Evolutionary conservation across 345 rosid species (phyloP), one percentile per base, ranked within the genome.

Genomic region (Turritis glabra): DNA sequence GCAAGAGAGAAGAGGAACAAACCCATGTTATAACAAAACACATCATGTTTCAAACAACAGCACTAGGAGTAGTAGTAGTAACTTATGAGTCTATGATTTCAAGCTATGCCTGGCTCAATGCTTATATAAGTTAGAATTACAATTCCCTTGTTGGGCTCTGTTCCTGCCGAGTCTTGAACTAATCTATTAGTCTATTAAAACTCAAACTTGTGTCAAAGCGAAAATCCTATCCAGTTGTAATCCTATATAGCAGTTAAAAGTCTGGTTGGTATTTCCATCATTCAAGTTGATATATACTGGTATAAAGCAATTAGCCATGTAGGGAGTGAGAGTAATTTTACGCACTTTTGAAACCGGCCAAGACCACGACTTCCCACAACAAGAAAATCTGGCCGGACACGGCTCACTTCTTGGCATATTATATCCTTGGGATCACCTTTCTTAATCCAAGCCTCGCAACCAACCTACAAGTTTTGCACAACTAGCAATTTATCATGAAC

Each of bases 301-400:
- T 48, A 22, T 21, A 38, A 63, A 63, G 17, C 54, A 44, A 30
- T 35, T n/a, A 30, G 35, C 18, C 29, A 52, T 0, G 64, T 26
- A 72, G 14, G 37, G 37, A 19, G 41, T 15, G n/a, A 51, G 44
- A 47, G 75, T 21, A 46, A 26, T n/a, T 43, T 8, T 9, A 54
- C 75, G 58, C 79, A 90, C 98, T 96, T 88, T 75, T 89, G 98
- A 58, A 90, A 95, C 22, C 96, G 89, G 64, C 97, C 97, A 25
- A 95, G 97, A 43, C 96, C 97, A 58, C 99, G 79, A 69, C 97
- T 82, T 74, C 98, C 98, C 38, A 92, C 82, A n/a, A 95, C 94
- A 15, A 95, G 89, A 22, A 90, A 65, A 85, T 95, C 99, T 5
- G 98, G 98, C 23, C 72, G 84, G 79, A 90, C 85, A 4, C 96